Evolutionary conservation across 225 moss, liverwort and hornwort species (phyloP).

Genomic region (Pseudoscleropodium purum): DNA sequence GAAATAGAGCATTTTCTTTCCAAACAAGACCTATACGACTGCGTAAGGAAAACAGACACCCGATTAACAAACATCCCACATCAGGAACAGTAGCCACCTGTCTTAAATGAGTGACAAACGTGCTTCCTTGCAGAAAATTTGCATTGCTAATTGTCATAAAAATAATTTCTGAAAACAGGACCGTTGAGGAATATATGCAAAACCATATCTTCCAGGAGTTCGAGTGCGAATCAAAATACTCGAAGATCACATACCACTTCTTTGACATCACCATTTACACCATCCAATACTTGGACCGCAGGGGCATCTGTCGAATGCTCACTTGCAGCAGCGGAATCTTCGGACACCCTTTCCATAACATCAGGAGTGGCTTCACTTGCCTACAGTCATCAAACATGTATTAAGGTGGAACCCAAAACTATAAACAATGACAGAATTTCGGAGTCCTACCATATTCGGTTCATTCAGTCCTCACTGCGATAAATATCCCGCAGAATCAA

Average conservation of each 20-base stretch:
- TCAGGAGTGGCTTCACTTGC: slow-evolving; percentile 83
- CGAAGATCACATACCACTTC: slow-evolving; percentile 51
- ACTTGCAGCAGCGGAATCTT: slow-evolving; percentile 64
- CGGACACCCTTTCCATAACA: slow-evolving; percentile 69
- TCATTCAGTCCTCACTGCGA: neutral
- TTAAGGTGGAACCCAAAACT: neutral
- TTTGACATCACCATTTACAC: slow-evolving; percentile 57
- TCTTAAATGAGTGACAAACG: neutral
- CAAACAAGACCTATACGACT: neutral
- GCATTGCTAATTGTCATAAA: neutral
- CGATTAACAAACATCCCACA: neutral
- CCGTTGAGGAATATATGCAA: neutral
- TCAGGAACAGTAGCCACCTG: neutral
- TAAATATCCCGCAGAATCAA: neutral
- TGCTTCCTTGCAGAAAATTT: neutral
- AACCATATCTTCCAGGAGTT: neutral
- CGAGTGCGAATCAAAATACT: neutral
- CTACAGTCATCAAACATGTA: slow-evolving; percentile 27
- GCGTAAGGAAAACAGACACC: neutral
- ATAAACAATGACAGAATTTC: neutral
- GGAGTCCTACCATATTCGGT: neutral
- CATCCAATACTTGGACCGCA: slow-evolving; percentile 52
- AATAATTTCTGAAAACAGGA: neutral
- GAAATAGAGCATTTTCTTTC: neutral
- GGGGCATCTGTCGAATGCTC: slow-evolving; percentile 64